phyloP scores from a whole-genome alignment of 2,329 filamentous ascomycete genomes.

The Botrytis squamosa region DNA sequence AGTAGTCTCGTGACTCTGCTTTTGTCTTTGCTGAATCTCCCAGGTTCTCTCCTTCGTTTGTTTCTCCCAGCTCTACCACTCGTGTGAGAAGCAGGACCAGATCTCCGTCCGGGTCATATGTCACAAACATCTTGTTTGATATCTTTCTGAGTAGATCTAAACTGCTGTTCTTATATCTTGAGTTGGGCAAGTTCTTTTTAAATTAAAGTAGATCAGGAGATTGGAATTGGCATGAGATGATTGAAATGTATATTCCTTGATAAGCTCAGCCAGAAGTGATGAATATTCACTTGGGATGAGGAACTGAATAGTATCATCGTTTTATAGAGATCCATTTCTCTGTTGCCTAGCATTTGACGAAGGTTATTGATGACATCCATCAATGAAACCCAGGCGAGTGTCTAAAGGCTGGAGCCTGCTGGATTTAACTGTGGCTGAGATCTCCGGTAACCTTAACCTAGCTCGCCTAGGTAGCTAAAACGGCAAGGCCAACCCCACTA shows the following conservation, averaged over 20 bases:
- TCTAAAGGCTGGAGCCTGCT: neutral
- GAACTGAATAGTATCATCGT: neutral
- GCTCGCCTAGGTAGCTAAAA: too few relatives aligned
- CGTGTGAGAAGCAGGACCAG: slow-evolving; percentile 6
- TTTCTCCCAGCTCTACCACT: neutral
- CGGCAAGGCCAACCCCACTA: slow-evolving; percentile 6
- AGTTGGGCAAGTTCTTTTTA: neutral
- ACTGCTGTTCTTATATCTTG: neutral
- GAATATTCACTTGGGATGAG: neutral
- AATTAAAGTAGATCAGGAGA: neutral
- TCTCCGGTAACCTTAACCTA: too few relatives aligned
- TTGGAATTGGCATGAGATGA: neutral
- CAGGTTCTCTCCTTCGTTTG: neutral
- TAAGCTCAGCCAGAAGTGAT: neutral
- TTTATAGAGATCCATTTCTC: neutral
- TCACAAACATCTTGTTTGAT: neutral
- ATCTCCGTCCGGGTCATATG: slow-evolving; percentile 15
- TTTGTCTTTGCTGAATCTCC: neutral
- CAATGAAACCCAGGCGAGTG: neutral
- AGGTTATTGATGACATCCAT: neutral
- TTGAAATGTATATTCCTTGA: neutral
- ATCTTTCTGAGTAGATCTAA: neutral
- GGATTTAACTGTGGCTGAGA: neutral
- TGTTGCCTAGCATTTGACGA: neutral
- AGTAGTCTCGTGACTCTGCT: neutral